Percentiles rank a stretch among this genome's conserved stretches.
Conservation (phyloP, 164 flowering plant species). For the Buxus sempervirens region DNA sequence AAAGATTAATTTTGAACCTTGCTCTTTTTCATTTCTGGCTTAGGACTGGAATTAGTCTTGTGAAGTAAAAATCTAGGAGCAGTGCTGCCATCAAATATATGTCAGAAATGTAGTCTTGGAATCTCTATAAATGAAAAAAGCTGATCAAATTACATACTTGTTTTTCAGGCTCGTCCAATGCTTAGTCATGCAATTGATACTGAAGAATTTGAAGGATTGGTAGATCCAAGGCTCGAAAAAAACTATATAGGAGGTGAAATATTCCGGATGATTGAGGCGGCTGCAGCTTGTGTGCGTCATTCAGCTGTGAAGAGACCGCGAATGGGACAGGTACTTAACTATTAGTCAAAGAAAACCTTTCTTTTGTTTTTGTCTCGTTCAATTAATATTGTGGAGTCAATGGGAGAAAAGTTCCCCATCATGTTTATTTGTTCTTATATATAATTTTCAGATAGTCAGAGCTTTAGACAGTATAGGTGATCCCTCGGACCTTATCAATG, state of each 20-base stretch:
- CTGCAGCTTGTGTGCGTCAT: constrained; percentile 92
- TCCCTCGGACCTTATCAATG: constrained; percentile 59
- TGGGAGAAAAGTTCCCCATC: not conserved
- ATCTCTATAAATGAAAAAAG: not conserved
- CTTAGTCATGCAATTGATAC: constrained; percentile 57
- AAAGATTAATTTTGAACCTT: not conserved
- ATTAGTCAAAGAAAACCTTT: not conserved
- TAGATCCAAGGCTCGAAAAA: constrained; percentile 65
- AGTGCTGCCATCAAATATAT: not conserved
- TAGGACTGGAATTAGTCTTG: not conserved
- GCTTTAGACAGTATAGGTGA: constrained; percentile 50
- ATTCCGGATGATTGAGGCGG: constrained; percentile 73
- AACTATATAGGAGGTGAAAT: constrained; percentile 60
- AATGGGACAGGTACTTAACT: constrained; percentile 97
- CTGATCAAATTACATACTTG: not conserved
- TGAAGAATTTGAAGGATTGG: constrained; percentile 45
- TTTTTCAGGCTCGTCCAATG: constrained; percentile 82
- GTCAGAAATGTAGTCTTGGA: not conserved
- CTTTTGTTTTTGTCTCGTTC: too few relatives aligned
- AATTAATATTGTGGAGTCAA: not conserved
- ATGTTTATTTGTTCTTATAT: not conserved
- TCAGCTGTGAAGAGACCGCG: constrained; percentile 76
- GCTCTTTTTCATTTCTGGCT: not conserved
- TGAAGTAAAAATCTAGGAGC: not conserved
- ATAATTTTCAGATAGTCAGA: constrained; percentile 59